A percentile compares a stretch with the other conserved stretches of the same genome.
Evolutionary conservation across 257 asterid genomes (phyloP).

Genomic region (Solanum chiquidenum): DNA sequence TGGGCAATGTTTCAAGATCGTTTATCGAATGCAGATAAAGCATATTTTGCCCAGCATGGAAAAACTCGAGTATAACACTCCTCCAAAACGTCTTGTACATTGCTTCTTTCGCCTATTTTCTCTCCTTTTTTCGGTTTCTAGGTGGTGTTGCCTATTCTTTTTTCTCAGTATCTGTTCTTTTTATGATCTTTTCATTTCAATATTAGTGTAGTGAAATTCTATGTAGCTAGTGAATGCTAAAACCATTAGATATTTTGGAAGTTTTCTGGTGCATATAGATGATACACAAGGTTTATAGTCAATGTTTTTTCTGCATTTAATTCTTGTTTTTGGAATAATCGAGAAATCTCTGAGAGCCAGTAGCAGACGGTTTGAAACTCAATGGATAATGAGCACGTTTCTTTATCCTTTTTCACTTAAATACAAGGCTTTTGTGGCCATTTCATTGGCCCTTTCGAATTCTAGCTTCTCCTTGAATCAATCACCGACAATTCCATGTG

Average conservation of each 20-base stretch:
- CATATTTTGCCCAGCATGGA: conserved; percentile 48
- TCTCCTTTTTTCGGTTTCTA: not conserved
- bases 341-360: not conserved
- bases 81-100: not conserved
- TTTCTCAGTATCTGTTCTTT: not conserved
- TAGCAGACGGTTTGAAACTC: not conserved
- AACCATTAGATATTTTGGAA: conserved; percentile 1
- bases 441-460: not conserved
- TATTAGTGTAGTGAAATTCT: not conserved
- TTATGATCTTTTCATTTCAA: not conserved
- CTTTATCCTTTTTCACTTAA: not conserved
- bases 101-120: not conserved
- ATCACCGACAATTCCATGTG: not conserved
- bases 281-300: not conserved
- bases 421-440: not conserved
- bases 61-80: conserved; percentile 4
- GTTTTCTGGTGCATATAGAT: not conserved
- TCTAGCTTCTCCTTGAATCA: not conserved
- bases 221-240: not conserved
- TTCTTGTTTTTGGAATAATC: not conserved
- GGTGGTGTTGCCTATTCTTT: not conserved
- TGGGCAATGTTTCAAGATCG: conserved; percentile 98
- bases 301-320: not conserved
- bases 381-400: not conserved
- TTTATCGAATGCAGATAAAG: conserved; percentile 75